A percentile compares a stretch with the other conserved stretches of the same genome.
phyloP scores from a whole-genome alignment of 2,329 filamentous ascomycete species.

The Alternaria sp. region DNA sequence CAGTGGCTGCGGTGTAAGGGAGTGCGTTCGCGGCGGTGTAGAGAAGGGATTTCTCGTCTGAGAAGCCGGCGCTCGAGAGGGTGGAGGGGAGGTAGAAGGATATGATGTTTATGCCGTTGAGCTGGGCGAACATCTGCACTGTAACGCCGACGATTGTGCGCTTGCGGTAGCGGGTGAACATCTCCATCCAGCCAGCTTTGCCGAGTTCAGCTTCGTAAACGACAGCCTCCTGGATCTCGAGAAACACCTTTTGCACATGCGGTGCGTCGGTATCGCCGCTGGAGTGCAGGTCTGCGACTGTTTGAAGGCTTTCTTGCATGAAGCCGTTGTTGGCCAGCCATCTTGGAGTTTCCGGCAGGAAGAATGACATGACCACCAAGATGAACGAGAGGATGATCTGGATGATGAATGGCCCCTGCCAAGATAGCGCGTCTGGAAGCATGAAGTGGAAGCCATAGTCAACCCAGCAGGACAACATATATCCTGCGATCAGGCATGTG shows the following conservation, averaged over 20 bases:
- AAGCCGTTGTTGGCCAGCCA: conserved; percentile 53
- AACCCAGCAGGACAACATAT: conserved; percentile 51
- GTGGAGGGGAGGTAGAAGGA: conserved; percentile 50
- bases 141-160: conserved; percentile 52
- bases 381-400: conserved; percentile 45
- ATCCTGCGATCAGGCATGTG: conserved; percentile 47
- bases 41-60: conserved; percentile 48
- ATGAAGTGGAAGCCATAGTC: conserved; percentile 50
- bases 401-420: conserved; percentile 43
- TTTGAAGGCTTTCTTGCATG: conserved; percentile 49
- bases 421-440: conserved; percentile 42
- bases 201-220: conserved; percentile 47
- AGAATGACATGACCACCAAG: conserved; percentile 46
- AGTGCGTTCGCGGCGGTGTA: conserved; percentile 51
- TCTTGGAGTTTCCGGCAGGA: conserved; percentile 50
- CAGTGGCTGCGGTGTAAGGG: conserved; percentile 51
- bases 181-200: conserved; percentile 47
- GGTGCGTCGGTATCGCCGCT: conserved; percentile 44
- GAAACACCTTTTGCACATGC: conserved; percentile 46
- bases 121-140: conserved; percentile 51
- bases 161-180: conserved; percentile 53
- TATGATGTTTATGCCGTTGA: conserved; percentile 54
- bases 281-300: conserved; percentile 51
- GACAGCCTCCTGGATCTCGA: conserved; percentile 50
- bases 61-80: conserved; percentile 37